Conservation (phyloP, 2,329 filamentous ascomycete species). For the Setomelanomma holmii region DNA sequence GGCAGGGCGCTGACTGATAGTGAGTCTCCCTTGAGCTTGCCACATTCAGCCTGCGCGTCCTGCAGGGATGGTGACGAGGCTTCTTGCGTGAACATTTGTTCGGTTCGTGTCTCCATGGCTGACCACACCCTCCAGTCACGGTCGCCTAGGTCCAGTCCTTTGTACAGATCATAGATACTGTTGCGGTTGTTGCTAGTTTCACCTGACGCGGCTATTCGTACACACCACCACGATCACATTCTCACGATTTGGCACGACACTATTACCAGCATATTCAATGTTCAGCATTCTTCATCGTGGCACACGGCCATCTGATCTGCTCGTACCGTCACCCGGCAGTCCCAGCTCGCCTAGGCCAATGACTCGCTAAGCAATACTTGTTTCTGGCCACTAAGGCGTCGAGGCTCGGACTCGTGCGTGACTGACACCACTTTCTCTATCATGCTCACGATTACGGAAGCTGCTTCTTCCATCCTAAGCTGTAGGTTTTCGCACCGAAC, state of each 20-base stretch:
- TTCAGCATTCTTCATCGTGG: slow-evolving; percentile 5
- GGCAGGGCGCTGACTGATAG: slow-evolving; percentile 31
- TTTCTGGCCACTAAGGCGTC: slow-evolving; percentile 9
- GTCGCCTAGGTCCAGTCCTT: background rate
- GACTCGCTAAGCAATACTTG: slow-evolving; percentile 7
- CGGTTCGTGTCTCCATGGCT: slow-evolving; percentile 17
- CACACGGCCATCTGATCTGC: slow-evolving; percentile 16
- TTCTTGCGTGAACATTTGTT: slow-evolving; percentile 40
- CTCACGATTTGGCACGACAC: background rate
- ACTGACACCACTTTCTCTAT: background rate
- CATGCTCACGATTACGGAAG: background rate
- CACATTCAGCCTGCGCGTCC: slow-evolving; percentile 21
- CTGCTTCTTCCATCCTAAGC: too few relatives aligned
- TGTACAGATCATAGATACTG: background rate
- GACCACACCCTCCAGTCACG: slow-evolving; percentile 9
- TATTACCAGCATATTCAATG: background rate
- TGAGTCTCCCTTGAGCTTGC: slow-evolving; percentile 15
- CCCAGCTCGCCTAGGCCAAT: slow-evolving; percentile 11
- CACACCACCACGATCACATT: slow-evolving; percentile 20
- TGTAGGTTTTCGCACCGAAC: background rate
- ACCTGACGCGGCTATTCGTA: slow-evolving; percentile 32
- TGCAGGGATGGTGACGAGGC: slow-evolving; percentile 18
- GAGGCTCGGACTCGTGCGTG: too few relatives aligned
- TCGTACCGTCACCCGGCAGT: slow-evolving; percentile 16
- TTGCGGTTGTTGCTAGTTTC: slow-evolving; percentile 21